Percentiles rank a stretch among this genome's conserved stretches.
These are phyloP conservation scores for Puccinellia tenuiflora DNA, from an alignment of 176 grass and related monocot genomes.

Conservation along the genomic window DNA sequence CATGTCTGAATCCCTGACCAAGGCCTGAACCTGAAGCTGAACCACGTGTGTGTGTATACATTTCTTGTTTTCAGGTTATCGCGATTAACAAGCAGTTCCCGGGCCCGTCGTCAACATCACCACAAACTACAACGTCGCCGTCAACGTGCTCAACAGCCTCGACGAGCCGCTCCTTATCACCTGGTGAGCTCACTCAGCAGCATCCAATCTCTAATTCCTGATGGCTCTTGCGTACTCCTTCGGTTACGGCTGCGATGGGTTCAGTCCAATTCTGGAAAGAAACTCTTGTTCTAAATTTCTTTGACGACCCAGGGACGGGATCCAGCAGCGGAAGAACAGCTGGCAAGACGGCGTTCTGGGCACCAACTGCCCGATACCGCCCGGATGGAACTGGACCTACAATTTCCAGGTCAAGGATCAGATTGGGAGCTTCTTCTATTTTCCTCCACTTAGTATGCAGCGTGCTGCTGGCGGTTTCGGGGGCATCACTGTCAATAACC, in stretches of 20 bases:
- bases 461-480: slow-evolving; percentile 70
- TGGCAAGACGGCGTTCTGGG: slow-evolving; percentile 89
- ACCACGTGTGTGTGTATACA: background rate
- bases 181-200: slow-evolving; percentile 32
- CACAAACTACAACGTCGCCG: background rate
- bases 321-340: slow-evolving; percentile 75
- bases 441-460: slow-evolving; percentile 77
- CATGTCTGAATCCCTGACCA: background rate
- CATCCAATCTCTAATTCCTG: background rate
- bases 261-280: background rate
- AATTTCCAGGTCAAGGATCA: slow-evolving; percentile 97
- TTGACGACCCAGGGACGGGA: slow-evolving; percentile 48
- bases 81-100: background rate
- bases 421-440: slow-evolving; percentile 98
- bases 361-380: slow-evolving; percentile 83
- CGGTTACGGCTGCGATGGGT: background rate
- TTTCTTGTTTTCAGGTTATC: background rate
- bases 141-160: slow-evolving; percentile 47
- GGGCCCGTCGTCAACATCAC: slow-evolving; percentile 9
- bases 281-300: background rate
- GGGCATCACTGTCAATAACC: slow-evolving; percentile 80
- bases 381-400: slow-evolving; percentile 96
- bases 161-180: slow-evolving; percentile 83
- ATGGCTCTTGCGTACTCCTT: too few relatives aligned
- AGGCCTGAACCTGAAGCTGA: background rate